Evolutionary conservation across 768 basidiomycete genomes (phyloP).

Genomic region (Rhodocollybia butyracea): DNA sequence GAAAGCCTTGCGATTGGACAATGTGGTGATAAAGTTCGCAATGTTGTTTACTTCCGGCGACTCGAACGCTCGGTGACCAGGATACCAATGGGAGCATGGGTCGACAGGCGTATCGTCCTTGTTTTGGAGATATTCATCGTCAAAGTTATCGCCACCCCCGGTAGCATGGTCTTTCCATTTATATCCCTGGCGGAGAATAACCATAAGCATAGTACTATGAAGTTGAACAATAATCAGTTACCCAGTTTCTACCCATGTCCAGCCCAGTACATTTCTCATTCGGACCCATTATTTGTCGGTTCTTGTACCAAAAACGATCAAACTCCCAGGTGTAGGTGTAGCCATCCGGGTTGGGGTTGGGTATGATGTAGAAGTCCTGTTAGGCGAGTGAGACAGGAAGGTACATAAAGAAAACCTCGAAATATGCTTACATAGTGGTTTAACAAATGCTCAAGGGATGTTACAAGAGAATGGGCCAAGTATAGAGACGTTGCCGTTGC

Average conservation of each 20-base stretch:
- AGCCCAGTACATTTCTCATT: conserved; percentile 58
- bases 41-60: conserved; percentile 74
- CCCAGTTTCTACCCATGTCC: conserved; percentile 82
- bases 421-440: not conserved
- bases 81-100: conserved; percentile 75
- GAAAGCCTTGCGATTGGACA: conserved; percentile 58
- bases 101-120: conserved; percentile 30
- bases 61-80: conserved; percentile 72
- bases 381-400: not conserved
- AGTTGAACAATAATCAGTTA: conserved; percentile 17
- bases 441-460: conserved; percentile 13
- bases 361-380: conserved; percentile 66
- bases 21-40: conserved; percentile 58
- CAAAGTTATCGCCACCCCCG: conserved; percentile 11
- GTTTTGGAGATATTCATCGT: conserved; percentile 11
- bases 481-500: conserved; percentile 73
- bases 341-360: conserved; percentile 68
- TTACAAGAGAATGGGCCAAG: conserved; percentile 65
- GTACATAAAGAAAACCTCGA: not conserved
- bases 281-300: conserved; percentile 51
- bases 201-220: not conserved
- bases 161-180: conserved; percentile 53
- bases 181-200: conserved; percentile 46
- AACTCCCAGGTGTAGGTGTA: conserved; percentile 71
- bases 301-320: conserved; percentile 79